Percentiles rank a stretch among this genome's conserved stretches.
Conservation (phyloP, 2,329 filamentous ascomycete genomes). For the Cadophora sp. region DNA sequence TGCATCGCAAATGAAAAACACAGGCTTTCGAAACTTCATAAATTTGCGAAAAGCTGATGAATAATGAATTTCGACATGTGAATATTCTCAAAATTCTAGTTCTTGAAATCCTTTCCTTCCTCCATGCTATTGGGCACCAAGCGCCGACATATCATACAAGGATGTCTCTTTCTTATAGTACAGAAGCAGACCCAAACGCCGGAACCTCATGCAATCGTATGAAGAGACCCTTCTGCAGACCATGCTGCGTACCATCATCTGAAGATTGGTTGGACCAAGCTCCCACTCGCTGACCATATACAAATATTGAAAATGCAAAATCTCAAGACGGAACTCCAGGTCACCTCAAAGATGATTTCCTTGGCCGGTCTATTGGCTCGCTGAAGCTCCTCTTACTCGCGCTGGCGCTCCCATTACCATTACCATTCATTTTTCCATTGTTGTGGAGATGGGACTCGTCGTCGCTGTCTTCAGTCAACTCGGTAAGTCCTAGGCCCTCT, state of each 20-base stretch:
- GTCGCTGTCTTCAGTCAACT: constrained; percentile 80
- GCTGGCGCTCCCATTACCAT: constrained; percentile 45
- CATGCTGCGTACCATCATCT: constrained; percentile 32
- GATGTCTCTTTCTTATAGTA: constrained; percentile 33
- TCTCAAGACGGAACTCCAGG: constrained; percentile 19
- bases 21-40: constrained; percentile 36
- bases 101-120: constrained; percentile 1
- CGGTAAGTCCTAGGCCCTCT: constrained; percentile 78
- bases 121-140: constrained; percentile 23
- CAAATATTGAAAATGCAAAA: constrained; percentile 34
- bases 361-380: constrained; percentile 36
- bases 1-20: constrained; percentile 41
- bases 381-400: constrained; percentile 40
- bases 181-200: constrained; percentile 34
- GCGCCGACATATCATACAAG: constrained; percentile 37
- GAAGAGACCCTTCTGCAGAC: constrained; percentile 34
- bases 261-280: constrained; percentile 12
- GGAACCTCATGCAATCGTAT: constrained; percentile 38
- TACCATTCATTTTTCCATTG: constrained; percentile 44
- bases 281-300: constrained; percentile 34
- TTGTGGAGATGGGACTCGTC: constrained; percentile 54
- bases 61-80: constrained; percentile 18
- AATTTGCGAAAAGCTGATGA: constrained; percentile 15
- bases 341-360: constrained; percentile 40
- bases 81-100: constrained; percentile 22